Conservation (phyloP, 176 grass and related monocot species). For the Alloteropsis semialata region DNA sequence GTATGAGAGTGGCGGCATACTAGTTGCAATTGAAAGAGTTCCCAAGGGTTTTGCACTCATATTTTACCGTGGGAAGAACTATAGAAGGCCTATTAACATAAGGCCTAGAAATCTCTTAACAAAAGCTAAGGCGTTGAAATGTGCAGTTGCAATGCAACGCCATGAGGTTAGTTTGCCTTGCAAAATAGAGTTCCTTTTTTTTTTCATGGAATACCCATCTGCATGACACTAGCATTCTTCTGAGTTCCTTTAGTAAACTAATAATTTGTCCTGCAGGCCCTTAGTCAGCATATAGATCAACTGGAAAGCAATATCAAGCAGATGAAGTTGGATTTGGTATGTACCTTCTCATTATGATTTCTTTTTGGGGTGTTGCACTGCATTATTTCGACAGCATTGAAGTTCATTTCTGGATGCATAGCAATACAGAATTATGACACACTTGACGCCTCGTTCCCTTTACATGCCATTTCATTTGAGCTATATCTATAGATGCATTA, state of each 20-base stretch:
- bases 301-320: slow-evolving; percentile 68
- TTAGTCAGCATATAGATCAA: slow-evolving; percentile 86
- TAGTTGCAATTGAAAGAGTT: slow-evolving; percentile 87
- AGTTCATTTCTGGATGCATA: not conserved
- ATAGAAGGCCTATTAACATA: slow-evolving; percentile 90
- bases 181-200: not conserved
- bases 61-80: slow-evolving; percentile 97
- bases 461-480: not conserved
- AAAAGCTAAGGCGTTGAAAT: slow-evolving; percentile 91
- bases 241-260: slow-evolving; percentile 20
- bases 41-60: slow-evolving; percentile 88
- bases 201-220: not conserved
- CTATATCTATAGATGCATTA: not conserved
- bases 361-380: not conserved
- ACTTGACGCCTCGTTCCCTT: not conserved
- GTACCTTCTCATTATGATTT: slow-evolving; percentile 24
- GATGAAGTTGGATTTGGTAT: slow-evolving; percentile 89
- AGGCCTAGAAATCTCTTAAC: slow-evolving; percentile 94
- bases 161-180: slow-evolving; percentile 72
- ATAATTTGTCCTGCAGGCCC: slow-evolving; percentile 60
- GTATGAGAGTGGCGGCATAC: slow-evolving; percentile 94
- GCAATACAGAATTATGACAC: not conserved
- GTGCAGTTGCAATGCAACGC: slow-evolving; percentile 94
- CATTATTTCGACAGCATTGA: not conserved
- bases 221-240: not conserved